phyloP scores from a whole-genome alignment of 306 rosid species.

The Prunus mume region DNA sequence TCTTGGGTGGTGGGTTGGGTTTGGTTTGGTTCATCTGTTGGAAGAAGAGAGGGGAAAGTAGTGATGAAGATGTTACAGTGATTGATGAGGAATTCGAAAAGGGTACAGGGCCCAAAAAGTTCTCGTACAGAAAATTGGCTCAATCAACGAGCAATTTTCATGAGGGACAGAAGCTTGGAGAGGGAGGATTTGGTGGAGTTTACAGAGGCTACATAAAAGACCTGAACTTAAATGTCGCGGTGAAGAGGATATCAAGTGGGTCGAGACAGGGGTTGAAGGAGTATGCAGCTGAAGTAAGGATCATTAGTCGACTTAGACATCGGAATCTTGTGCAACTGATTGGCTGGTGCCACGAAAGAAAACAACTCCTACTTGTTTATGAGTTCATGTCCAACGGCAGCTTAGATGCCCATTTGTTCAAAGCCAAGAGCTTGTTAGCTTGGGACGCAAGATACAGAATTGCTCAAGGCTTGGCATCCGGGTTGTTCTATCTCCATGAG shows the following conservation, averaged over 20 bases:
- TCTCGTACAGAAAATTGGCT: not conserved
- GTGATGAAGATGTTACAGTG: not conserved
- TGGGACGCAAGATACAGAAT: constrained; percentile 5
- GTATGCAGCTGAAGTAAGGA: not conserved
- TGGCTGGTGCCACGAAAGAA: constrained; percentile 12
- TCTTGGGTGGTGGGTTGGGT: not conserved
- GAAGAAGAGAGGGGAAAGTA: constrained; percentile 18
- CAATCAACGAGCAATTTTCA: not conserved
- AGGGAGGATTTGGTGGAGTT: not conserved
- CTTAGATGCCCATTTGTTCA: not conserved
- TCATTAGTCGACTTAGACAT: constrained; percentile 10
- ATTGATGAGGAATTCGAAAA: not conserved
- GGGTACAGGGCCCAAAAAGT: constrained; percentile 6
- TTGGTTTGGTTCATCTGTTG: not conserved
- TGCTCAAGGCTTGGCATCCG: not conserved
- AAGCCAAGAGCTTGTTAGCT: not conserved
- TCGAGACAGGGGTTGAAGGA: constrained; percentile 10
- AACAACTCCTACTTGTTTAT: constrained; percentile 5
- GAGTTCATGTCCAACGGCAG: not conserved
- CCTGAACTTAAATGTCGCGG: not conserved
- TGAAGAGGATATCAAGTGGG: constrained; percentile 1
- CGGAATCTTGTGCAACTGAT: constrained; percentile 10
- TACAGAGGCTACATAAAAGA: not conserved
- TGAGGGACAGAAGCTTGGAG: not conserved
- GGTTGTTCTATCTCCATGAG: not conserved